Percentiles rank a stretch among this genome's conserved stretches.
phyloP scores from a whole-genome alignment of 179 eudicot genomes.

The Sideroxylon spinosum region DNA sequence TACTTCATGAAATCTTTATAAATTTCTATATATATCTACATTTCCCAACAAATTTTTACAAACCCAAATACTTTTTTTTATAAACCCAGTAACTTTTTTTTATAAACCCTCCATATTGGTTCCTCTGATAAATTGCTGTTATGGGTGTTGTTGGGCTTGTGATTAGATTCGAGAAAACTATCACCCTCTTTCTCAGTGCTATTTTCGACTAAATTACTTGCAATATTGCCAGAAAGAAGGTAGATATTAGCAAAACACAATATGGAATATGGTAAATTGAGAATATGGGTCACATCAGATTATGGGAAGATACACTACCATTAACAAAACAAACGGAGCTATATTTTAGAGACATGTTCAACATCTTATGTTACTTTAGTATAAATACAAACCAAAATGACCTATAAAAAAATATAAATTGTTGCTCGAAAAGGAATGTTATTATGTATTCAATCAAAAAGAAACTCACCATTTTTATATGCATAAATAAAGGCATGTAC shows the following conservation, averaged over 20 bases:
- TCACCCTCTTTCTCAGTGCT: slow-evolving; percentile 18
- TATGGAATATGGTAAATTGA: not conserved
- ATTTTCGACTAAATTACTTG: slow-evolving; percentile 19
- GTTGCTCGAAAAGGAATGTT: not conserved
- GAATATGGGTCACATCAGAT: not conserved
- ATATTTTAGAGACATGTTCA: no score
- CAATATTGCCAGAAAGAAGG: not conserved
- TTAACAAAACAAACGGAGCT: not conserved
- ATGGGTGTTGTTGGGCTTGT: slow-evolving; percentile 16
- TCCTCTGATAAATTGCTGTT: slow-evolving; percentile 15
- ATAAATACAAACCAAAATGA: not conserved
- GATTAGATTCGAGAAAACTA: slow-evolving; percentile 22
- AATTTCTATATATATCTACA: no score
- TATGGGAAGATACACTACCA: not conserved
- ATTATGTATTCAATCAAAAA: not conserved
- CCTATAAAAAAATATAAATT: not conserved
- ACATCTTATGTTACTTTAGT: not conserved
- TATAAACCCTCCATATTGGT: no score
- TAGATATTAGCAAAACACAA: not conserved
- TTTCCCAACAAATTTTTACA: no score
- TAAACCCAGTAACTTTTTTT: no score
- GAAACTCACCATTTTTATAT: slow-evolving; percentile 28
- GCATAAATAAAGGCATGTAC: slow-evolving; percentile 16
- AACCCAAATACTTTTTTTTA: no score
- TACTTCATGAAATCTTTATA: no score